phyloP scores from a whole-genome alignment of 164 flowering plant species.

The Hamamelis virginiana region DNA sequence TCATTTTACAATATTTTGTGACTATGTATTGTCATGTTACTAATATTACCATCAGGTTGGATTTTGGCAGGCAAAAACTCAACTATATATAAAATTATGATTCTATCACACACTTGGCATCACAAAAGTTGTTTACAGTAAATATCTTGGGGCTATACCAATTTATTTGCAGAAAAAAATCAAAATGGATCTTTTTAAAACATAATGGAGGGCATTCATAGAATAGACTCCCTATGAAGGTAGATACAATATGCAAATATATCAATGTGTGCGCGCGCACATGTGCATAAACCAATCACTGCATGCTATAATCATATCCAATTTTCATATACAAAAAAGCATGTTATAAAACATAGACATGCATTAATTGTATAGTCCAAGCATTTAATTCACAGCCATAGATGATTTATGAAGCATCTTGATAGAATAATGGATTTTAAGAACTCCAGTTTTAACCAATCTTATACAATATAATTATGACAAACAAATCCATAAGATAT shows the following conservation, averaged over 20 bases:
- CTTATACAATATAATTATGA: too few species aligned
- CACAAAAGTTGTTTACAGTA: not conserved
- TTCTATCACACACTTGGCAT: not conserved
- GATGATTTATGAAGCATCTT: not conserved
- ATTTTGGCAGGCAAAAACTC: not conserved
- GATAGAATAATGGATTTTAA: not conserved
- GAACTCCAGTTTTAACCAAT: too few species aligned
- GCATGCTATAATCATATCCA: not conserved
- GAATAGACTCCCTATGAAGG: not conserved
- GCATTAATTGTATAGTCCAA: not conserved
- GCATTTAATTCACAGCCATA: not conserved
- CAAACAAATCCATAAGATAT: too few species aligned
- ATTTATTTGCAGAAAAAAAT: not conserved
- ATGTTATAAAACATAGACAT: not conserved
- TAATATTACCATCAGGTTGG: not conserved
- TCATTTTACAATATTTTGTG: not conserved
- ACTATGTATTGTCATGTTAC: not conserved
- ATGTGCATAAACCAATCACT: not conserved
- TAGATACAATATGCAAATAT: not conserved
- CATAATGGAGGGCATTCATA: not conserved
- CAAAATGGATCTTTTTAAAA: not conserved
- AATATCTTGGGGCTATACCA: not conserved
- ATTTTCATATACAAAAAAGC: not conserved
- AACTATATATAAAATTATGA: not conserved
- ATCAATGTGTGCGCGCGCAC: not conserved